Base-by-base conservation (phyloP, 495 filamentous ascomycete genomes). In the Talaromyces trachyspermus region DNA sequence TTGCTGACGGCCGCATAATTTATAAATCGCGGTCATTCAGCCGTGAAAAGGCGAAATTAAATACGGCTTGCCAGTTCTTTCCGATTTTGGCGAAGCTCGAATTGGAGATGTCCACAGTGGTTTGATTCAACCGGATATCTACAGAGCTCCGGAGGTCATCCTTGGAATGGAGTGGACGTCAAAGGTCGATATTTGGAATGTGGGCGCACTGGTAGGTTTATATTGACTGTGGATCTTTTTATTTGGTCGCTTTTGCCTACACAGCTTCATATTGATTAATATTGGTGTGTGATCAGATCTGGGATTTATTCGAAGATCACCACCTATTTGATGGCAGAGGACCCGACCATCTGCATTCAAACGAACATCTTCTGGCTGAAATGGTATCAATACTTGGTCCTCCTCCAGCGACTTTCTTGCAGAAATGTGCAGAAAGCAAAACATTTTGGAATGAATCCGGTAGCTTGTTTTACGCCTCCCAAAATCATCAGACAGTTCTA, bases 171-270 rank as follows among this genome's bases (percentile, higher is more conserved):
- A 45, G 18, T 72, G 69, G 68, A 48, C 48, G 39, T 54, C 25
- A 30, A 64, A 60, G 39, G 51, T 66, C 14, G 64, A 70, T 52
- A 64, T 70, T 23, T 72, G 68, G 66, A 58, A 54, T 26, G 45
- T 64, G n/a, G 71, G 66, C 5, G 58, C 63, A 29, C 50, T 73
- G 65, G 68, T 75, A 54, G 19, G 58, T 49, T 46, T 42, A n/a
- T n/a, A n/a, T n/a, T n/a, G n/a, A n/a, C n/a, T n/a, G n/a, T n/a
- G n/a, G n/a, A n/a, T n/a, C n/a, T n/a, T n/a, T n/a, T n/a, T n/a
- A n/a, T n/a, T n/a, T n/a, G n/a, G n/a, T n/a, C n/a, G n/a, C n/a
- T n/a, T n/a, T n/a, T n/a, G n/a, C 35, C 19, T 1, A 11, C 19
- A 6, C 15, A 6, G 7, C n/a, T 40, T 17, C 36, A 5, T 40